These are phyloP conservation scores for Pontederia crassipes DNA, from an alignment of 176 grass and related monocot genomes.

Conservation along the genomic window DNA sequence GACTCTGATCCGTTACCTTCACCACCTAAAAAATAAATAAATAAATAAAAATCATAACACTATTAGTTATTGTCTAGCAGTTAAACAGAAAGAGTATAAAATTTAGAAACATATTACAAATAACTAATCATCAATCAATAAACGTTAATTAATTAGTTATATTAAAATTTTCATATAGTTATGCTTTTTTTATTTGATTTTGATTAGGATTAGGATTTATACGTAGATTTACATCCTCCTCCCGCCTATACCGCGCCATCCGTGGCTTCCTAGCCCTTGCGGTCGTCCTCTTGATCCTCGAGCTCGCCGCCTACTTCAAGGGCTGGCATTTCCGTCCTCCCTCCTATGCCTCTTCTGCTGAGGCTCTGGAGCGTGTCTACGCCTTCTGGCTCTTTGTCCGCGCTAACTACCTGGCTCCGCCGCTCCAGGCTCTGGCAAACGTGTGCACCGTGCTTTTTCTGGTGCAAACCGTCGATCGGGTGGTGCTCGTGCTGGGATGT, in stretches of 20 bases:
- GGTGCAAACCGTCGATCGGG: conserved; percentile 17
- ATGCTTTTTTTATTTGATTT: too few species aligned
- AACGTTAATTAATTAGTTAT: too few species aligned
- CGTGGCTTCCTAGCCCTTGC: conserved; percentile 20
- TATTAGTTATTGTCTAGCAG: too few species aligned
- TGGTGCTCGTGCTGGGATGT: conserved; percentile 11
- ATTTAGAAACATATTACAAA: too few species aligned
- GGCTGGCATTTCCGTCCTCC: conserved; percentile 24
- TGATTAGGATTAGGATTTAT: too few species aligned
- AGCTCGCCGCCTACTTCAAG: conserved; percentile 20
- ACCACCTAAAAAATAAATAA: too few species aligned
- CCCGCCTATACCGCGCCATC: conserved; percentile 23
- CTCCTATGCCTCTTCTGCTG: conserved; percentile 21
- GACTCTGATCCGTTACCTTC: too few species aligned
- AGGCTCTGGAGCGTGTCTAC: conserved; percentile 18
- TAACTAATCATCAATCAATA: too few species aligned
- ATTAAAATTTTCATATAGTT: too few species aligned
- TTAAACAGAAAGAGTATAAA: too few species aligned
- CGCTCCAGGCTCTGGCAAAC: conserved; percentile 13
- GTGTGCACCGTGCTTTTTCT: conserved; percentile 15
- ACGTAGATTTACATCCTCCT: neutral
- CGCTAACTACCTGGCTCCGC: conserved; percentile 10
- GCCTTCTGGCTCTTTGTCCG: conserved; percentile 13
- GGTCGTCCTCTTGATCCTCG: conserved; percentile 17
- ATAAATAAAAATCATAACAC: too few species aligned